phyloP scores from a whole-genome alignment of 148 eudicot species.

The Arctostaphylos glauca region DNA sequence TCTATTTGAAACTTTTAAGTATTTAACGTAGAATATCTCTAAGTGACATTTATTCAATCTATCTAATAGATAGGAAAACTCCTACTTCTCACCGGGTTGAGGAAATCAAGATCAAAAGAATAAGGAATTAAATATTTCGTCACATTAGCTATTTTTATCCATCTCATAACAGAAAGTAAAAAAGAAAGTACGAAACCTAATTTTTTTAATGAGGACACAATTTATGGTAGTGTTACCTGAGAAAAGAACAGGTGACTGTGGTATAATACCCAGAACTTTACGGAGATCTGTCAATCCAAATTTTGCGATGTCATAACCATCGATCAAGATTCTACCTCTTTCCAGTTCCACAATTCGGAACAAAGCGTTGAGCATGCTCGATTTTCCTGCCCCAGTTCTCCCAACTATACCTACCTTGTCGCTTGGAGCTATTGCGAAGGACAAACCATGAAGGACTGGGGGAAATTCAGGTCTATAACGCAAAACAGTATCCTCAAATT shows the following conservation, averaged over 20 bases:
- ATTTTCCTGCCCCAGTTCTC: slow-evolving; percentile 95
- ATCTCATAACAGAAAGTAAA: neutral
- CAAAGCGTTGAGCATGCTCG: slow-evolving; percentile 95
- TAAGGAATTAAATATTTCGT: neutral
- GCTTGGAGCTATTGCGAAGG: slow-evolving; percentile 70
- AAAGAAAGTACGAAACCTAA: neutral
- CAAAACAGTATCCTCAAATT: slow-evolving; percentile 75
- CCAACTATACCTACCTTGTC: slow-evolving; percentile 98
- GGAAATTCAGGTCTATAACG: slow-evolving; percentile 96
- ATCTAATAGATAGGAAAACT: neutral
- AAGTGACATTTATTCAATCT: neutral
- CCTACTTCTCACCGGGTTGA: neutral
- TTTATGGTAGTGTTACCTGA: slow-evolving; percentile 52
- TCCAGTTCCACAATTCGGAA: slow-evolving; percentile 91
- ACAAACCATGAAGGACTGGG: slow-evolving; percentile 80
- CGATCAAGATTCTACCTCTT: slow-evolving; percentile 75
- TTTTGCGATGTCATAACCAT: slow-evolving; percentile 70
- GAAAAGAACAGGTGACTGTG: slow-evolving; percentile 93
- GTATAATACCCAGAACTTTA: slow-evolving; percentile 88
- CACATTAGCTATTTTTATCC: neutral
- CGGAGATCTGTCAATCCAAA: slow-evolving; percentile 91
- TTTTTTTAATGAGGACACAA: neutral
- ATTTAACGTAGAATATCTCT: neutral
- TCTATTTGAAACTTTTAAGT: neutral
- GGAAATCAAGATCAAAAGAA: neutral